These are phyloP conservation scores for Ceratobasidium sp. DNA, from an alignment of 1,284 basidiomycete species.

Conservation along the genomic window DNA sequence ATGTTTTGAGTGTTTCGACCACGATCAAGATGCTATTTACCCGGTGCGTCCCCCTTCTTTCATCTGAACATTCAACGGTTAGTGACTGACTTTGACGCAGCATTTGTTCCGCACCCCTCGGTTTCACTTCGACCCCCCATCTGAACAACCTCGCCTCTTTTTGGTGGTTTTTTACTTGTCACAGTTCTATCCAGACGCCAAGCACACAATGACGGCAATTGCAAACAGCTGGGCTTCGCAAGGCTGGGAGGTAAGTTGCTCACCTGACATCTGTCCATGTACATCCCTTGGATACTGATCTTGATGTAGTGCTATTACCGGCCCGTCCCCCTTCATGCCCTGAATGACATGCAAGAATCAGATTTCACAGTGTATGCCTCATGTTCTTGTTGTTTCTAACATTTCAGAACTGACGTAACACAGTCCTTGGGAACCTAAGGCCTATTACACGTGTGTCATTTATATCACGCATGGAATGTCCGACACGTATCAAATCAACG, in stretches of 20 bases:
- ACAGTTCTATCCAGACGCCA: constrained; percentile 17
- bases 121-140: neutral
- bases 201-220: neutral
- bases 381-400: too few relatives aligned
- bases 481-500: neutral
- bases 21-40: neutral
- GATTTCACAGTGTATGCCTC: neutral
- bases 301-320: neutral
- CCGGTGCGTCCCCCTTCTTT: neutral
- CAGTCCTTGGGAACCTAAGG: neutral
- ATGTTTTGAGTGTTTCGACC: constrained; percentile 2
- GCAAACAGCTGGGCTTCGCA: neutral
- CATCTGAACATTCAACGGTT: neutral
- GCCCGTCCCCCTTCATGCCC: too few relatives aligned
- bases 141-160: neutral
- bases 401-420: neutral
- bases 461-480: constrained; percentile 28
- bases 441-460: neutral
- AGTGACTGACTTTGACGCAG: neutral
- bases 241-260: constrained; percentile 7
- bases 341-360: too few relatives aligned
- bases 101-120: neutral
- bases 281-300: neutral
- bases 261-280: too few relatives aligned
- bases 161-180: neutral